Evolutionary conservation across 1,139 yeast genomes (phyloP).

Genomic region (Taphrina flavorubra): DNA sequence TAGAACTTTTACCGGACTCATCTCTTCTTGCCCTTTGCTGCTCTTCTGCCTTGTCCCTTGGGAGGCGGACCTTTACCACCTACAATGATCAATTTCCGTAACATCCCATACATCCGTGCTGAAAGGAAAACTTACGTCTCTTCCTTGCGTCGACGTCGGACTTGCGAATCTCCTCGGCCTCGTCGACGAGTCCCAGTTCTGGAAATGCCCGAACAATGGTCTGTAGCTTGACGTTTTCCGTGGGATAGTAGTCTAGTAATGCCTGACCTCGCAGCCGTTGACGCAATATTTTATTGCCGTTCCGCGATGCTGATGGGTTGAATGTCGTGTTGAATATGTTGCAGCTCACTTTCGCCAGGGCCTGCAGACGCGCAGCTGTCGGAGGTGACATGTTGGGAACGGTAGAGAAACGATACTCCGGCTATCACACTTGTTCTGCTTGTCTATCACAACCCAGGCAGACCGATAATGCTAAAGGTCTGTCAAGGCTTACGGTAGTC

Average conservation of each 20-base stretch:
- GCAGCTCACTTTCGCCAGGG: conserved; percentile 45
- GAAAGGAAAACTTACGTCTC: conserved; percentile 18
- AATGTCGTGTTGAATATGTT: conserved; percentile 46
- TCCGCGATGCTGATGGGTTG: conserved; percentile 45
- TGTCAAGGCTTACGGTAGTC: too few species aligned
- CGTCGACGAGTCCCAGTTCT: conserved; percentile 44
- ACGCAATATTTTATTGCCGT: conserved; percentile 48
- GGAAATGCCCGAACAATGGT: conserved; percentile 46
- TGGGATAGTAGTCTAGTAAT: conserved; percentile 46
- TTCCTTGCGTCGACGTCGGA: conserved; percentile 38
- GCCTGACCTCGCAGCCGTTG: conserved; percentile 46
- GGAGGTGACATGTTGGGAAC: conserved; percentile 40
- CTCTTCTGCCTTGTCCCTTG: conserved; percentile 45
- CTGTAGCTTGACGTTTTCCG: conserved; percentile 42
- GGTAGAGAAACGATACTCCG: too few species aligned
- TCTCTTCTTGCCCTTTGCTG: conserved; percentile 41
- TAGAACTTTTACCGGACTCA: background rate
- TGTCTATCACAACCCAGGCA: too few species aligned
- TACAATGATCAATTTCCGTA: background rate
- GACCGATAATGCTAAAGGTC: too few species aligned
- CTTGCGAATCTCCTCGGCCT: conserved; percentile 42
- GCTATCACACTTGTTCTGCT: too few species aligned
- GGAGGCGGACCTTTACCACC: conserved; percentile 48
- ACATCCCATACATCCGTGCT: background rate
- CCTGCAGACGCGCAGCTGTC: conserved; percentile 44